phyloP scores from a whole-genome alignment of 306 rosid genomes.

The Arachis stenosperma region DNA sequence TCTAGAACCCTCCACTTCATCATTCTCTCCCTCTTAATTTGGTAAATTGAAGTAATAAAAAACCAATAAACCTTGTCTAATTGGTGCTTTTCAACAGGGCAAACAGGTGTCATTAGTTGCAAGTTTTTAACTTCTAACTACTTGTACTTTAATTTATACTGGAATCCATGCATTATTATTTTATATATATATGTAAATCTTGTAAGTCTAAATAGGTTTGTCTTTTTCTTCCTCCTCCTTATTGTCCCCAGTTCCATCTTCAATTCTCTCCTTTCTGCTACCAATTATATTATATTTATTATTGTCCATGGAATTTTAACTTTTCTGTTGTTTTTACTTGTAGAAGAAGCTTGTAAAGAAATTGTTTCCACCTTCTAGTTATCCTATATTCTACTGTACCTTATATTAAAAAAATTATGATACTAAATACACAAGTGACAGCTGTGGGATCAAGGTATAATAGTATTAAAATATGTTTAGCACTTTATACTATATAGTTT shows the following conservation, averaged over 20 bases:
- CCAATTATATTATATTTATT: not conserved
- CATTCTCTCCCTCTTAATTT: not conserved
- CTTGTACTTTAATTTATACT: constrained; percentile 26
- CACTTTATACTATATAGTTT: not conserved
- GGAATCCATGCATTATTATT: constrained; percentile 28
- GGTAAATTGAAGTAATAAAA: too few species aligned
- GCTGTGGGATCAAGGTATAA: constrained; percentile 8
- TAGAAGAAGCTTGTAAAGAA: constrained; percentile 34
- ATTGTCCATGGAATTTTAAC: constrained; percentile 44
- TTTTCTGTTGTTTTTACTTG: constrained; percentile 46
- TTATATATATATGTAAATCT: not conserved
- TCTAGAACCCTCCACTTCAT: constrained; percentile 25
- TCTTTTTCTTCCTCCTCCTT: constrained; percentile 30
- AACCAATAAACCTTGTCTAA: not conserved
- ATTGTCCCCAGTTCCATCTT: constrained; percentile 45
- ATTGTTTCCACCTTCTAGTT: constrained; percentile 28
- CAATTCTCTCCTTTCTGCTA: constrained; percentile 3
- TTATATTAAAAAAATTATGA: constrained; percentile 5
- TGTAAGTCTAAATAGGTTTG: constrained; percentile 15
- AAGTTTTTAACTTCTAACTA: constrained; percentile 4
- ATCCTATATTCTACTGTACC: constrained; percentile 4
- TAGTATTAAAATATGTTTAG: not conserved
- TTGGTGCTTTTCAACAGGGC: constrained; percentile 40
- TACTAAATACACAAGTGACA: constrained; percentile 15
- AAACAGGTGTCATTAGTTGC: constrained; percentile 36